phyloP scores from a whole-genome alignment of 129 eudicot species.

The sunflower (Helianthus annuus) region HanXRQr2.0-SUNRISE NC_035438.2:6328849-6329348 shows the following conservation, averaged over 20 bases:
- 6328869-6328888: background rate
- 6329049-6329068: background rate
- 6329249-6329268: too few species aligned
- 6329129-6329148: conserved; percentile 67
- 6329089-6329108: conserved; percentile 70
- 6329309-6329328: too few species aligned
- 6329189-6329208: background rate
- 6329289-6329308: too few species aligned
- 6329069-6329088: conserved; percentile 71
- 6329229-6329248: too few species aligned
- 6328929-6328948: conserved; percentile 57
- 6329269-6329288: too few species aligned
- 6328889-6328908: conserved; percentile 39
- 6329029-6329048: background rate
- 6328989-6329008: background rate
- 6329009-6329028: background rate
- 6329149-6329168: conserved; percentile 91
- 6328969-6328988: conserved; percentile 26
- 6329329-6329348: too few species aligned
- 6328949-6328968: conserved; percentile 52
- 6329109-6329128: conserved; percentile 48
- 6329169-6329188: conserved; percentile 50
- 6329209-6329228: too few species aligned
- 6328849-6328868: background rate
- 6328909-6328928: conserved; percentile 72